These are phyloP conservation scores for Smithsoniella earleae DNA, from an alignment of 163 green algal genomes.

Conservation along the genomic window DNA sequence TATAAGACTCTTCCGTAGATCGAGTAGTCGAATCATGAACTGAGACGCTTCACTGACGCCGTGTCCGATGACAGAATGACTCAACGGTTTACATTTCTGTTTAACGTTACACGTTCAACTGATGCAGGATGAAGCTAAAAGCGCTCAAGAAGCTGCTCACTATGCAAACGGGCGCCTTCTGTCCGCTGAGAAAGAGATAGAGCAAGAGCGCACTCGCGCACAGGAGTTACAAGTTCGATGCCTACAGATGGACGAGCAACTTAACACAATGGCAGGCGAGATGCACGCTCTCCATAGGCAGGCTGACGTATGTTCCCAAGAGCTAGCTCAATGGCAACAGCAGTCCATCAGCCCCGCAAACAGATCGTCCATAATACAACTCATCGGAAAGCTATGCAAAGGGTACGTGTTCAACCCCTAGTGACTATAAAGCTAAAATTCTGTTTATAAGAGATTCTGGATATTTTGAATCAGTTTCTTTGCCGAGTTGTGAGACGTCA, in stretches of 20 bases:
- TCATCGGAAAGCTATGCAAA: background rate
- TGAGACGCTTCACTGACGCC: background rate
- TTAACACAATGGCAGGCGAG: background rate
- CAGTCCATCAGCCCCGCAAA: background rate
- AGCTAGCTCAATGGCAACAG: constrained; percentile 4
- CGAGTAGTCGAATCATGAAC: background rate
- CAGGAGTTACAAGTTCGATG: constrained; percentile 17
- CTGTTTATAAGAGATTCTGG: too few species aligned
- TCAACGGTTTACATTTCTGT: background rate
- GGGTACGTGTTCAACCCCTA: too few species aligned
- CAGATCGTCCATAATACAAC: background rate
- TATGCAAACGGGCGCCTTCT: background rate
- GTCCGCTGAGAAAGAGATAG: background rate
- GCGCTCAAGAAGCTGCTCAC: background rate
- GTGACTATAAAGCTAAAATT: too few species aligned
- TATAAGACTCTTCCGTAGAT: background rate
- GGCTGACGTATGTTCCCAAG: background rate
- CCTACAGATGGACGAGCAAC: constrained; percentile 6
- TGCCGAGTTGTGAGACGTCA: too few species aligned
- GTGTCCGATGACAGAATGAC: background rate
- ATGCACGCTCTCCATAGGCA: background rate
- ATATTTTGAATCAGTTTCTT: too few species aligned
- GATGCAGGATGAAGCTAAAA: constrained; percentile 15
- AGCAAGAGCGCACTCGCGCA: background rate
- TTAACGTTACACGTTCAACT: background rate